Conservation (phyloP, 306 rosid species). For the Prunus davidiana region DNA sequence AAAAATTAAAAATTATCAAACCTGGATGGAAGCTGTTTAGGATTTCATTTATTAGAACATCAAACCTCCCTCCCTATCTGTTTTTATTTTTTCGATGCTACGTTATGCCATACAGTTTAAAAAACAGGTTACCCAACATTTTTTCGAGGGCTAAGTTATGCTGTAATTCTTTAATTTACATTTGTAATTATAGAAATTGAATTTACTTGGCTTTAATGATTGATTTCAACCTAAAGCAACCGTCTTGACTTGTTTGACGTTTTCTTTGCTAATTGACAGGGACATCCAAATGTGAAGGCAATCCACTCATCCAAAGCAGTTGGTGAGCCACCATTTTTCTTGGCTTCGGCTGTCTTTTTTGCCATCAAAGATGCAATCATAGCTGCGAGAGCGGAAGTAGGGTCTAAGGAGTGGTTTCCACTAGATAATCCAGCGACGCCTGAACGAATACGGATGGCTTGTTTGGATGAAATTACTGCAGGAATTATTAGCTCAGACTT, state of each 20-base stretch:
- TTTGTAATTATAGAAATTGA: neutral
- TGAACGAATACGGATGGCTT: slow-evolving; percentile 90
- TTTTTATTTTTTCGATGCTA: too few species aligned
- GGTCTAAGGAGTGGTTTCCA: slow-evolving; percentile 72
- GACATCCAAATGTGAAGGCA: slow-evolving; percentile 92
- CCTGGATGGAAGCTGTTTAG: too few species aligned
- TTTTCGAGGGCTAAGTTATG: neutral
- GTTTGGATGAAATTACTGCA: slow-evolving; percentile 63
- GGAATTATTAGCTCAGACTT: slow-evolving; percentile 44
- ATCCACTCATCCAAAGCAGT: slow-evolving; percentile 95
- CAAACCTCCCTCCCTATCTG: neutral
- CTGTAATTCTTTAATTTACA: neutral
- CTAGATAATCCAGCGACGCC: slow-evolving; percentile 97
- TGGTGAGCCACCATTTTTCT: slow-evolving; percentile 97
- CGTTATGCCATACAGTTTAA: neutral
- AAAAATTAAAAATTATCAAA: too few species aligned
- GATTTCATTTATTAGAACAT: neutral
- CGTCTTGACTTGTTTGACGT: neutral
- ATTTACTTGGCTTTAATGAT: neutral
- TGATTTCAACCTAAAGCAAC: neutral
- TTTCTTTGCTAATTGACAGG: slow-evolving; percentile 42
- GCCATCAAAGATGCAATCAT: slow-evolving; percentile 83
- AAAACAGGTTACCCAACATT: neutral
- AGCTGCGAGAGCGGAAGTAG: slow-evolving; percentile 74
- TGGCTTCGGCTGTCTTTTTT: slow-evolving; percentile 75